phyloP scores from a whole-genome alignment of 2,329 filamentous ascomycete genomes.

The Scopulariopsis brevicaulis region DNA sequence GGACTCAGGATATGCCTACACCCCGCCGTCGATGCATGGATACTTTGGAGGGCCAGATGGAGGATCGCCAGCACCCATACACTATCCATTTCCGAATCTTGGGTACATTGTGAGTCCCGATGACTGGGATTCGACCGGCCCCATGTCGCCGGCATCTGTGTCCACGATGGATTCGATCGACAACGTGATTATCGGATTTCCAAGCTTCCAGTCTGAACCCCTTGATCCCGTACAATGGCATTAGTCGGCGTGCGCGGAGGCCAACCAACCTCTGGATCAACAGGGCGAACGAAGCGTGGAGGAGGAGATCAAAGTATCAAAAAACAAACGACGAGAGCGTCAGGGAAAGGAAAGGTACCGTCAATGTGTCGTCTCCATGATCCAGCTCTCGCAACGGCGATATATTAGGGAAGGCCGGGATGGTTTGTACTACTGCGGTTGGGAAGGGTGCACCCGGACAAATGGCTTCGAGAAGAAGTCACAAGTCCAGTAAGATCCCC shows the following conservation, averaged over 20 bases:
- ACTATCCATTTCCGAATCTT: not conserved
- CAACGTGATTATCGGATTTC: not conserved
- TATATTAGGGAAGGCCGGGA: too few species aligned
- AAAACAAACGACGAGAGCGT: not conserved
- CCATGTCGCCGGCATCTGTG: not conserved
- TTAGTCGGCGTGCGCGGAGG: not conserved
- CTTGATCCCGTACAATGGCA: not conserved
- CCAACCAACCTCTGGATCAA: not conserved
- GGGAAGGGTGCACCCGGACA: too few species aligned
- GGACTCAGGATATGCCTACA: too few species aligned
- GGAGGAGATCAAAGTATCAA: not conserved
- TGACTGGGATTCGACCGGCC: not conserved
- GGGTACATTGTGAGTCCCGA: not conserved
- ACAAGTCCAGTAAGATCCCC: too few species aligned
- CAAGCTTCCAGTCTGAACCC: not conserved
- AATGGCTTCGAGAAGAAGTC: too few species aligned
- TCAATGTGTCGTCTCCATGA: too few species aligned
- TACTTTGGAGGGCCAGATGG: too few species aligned
- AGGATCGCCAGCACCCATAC: not conserved
- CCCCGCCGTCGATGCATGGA: too few species aligned
- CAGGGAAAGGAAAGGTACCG: not conserved
- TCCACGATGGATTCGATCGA: not conserved
- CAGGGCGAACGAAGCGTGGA: not conserved
- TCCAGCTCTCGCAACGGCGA: too few species aligned
- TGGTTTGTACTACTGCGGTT: too few species aligned